Evolutionary conservation across 1,139 yeast genomes (phyloP), one percentile per base, ranked within the genome.

Genomic region (Spencermartinsiella ligniputridi): DNA sequence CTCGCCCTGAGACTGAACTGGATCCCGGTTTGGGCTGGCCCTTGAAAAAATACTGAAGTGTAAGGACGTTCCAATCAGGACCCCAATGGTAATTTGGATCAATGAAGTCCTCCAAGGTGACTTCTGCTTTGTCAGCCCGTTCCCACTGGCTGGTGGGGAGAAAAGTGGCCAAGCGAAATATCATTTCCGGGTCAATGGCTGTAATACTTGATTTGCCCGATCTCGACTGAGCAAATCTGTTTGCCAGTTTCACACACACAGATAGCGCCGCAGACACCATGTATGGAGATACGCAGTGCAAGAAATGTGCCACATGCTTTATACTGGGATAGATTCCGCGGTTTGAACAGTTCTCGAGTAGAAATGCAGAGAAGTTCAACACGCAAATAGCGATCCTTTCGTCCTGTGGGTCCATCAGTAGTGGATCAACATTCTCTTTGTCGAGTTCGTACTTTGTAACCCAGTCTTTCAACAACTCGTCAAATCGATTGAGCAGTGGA

Each of bases 401-500:
- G 52, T 86, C 95, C 0, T 63, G 63, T 0, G 53, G 45, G 0
- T 67, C 58, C 50, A 87, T 71, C 15, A 70, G 68, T 15, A 64
- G 65, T 32, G 85, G 70, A 45, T 64, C 69, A 8, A 60, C 52
- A 75, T 72, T 48, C 57, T 61, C 76, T 15, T 72, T 69, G 25
- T 69, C 70, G 38, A 84, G 71, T 4, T 70, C 72, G 56, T 87
- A 84, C 51, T 76, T 76, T 12, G 64, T 63, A 20, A 83, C 75
- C 34, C 74, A 66, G 3, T 55, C 54, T 44, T 81, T 85, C 46
- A 87, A 68, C 16, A 86, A 72, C 12, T 70, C 74, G 60, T 89
- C 97, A 55, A 89, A 79, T 53, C 83, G 71, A 62, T 89, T 84
- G 53, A 90, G 69, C 1, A 87, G 78, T 0, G 83, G 75, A 17